phyloP scores from a whole-genome alignment of 176 grass and related monocot species.

The Olyra latifolia region DNA sequence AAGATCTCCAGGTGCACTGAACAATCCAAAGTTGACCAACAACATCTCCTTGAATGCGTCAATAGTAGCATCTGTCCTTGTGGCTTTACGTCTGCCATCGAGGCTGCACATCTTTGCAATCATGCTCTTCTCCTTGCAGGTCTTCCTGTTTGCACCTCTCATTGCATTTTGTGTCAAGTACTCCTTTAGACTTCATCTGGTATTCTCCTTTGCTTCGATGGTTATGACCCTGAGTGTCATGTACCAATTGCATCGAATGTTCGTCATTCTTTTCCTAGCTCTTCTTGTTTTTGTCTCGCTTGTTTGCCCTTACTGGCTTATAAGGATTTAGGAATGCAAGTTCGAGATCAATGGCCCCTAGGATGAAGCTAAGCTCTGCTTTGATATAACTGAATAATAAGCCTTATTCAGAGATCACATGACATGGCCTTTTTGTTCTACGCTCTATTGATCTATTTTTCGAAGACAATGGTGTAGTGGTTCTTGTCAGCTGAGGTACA shows the following conservation, averaged over 20 bases:
- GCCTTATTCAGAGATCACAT: constrained; percentile 8
- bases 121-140: constrained; percentile 86
- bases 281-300: constrained; percentile 81
- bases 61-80: constrained; percentile 87
- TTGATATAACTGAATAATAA: constrained; percentile 79
- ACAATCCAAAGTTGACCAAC: constrained; percentile 82
- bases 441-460: constrained; percentile 8
- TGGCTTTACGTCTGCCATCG: constrained; percentile 80
- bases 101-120: constrained; percentile 89
- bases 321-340: constrained; percentile 96
- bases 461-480: background rate
- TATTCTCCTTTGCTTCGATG: constrained; percentile 68
- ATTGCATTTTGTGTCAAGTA: constrained; percentile 88
- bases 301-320: constrained; percentile 90
- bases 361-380: constrained; percentile 98
- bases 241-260: constrained; percentile 70
- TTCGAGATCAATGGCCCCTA: constrained; percentile 99
- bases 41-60: constrained; percentile 93
- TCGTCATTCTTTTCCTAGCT: constrained; percentile 59
- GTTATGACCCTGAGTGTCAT: constrained; percentile 53
- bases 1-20: constrained; percentile 80
- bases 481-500: background rate
- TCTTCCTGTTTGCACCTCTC: constrained; percentile 90
- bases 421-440: background rate
- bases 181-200: constrained; percentile 67